A percentile compares a stretch with the other conserved stretches of the same genome.
Evolutionary conservation across 2,329 filamentous ascomycete species (phyloP).

Genomic region (Stemphylium vesicarium): DNA sequence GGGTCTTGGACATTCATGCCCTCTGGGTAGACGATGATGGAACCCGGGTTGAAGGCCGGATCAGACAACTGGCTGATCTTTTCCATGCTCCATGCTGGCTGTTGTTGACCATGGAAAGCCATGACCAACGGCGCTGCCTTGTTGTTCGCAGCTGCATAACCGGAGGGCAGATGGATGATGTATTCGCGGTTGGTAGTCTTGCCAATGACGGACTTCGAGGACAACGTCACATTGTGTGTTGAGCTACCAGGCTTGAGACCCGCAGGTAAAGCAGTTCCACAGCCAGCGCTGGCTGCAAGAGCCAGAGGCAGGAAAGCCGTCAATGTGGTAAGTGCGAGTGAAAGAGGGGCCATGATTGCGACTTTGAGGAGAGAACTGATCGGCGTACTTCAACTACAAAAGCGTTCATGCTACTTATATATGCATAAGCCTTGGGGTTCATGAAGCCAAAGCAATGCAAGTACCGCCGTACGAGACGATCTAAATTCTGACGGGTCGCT

Average conservation of each 20-base stretch:
- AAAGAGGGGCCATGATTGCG: neutral
- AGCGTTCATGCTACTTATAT: too few species aligned
- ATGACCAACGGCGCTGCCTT: constrained; percentile 24
- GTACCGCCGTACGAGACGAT: too few species aligned
- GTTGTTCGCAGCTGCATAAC: constrained; percentile 19
- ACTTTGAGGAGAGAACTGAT: neutral
- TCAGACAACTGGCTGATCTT: constrained; percentile 26
- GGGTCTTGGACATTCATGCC: constrained; percentile 24
- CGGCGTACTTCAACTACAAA: neutral
- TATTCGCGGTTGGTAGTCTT: constrained; percentile 23
- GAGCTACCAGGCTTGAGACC: constrained; percentile 23
- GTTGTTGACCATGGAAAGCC: constrained; percentile 26
- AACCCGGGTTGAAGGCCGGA: constrained; percentile 23
- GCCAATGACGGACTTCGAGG: constrained; percentile 23
- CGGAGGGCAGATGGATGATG: constrained; percentile 24
- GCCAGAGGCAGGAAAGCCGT: neutral
- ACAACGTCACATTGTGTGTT: constrained; percentile 26
- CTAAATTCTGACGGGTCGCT: too few species aligned
- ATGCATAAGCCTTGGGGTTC: too few species aligned
- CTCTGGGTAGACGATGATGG: constrained; percentile 30
- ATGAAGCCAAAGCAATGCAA: too few species aligned
- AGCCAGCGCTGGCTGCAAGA: constrained; percentile 23
- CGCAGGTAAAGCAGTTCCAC: constrained; percentile 14
- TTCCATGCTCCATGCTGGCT: constrained; percentile 31
- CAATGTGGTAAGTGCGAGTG: neutral